Percentiles rank a stretch among this genome's conserved stretches.
Evolutionary conservation across 2,329 filamentous ascomycete species (phyloP).

Genomic region (Fusarium cyanostomum): DNA sequence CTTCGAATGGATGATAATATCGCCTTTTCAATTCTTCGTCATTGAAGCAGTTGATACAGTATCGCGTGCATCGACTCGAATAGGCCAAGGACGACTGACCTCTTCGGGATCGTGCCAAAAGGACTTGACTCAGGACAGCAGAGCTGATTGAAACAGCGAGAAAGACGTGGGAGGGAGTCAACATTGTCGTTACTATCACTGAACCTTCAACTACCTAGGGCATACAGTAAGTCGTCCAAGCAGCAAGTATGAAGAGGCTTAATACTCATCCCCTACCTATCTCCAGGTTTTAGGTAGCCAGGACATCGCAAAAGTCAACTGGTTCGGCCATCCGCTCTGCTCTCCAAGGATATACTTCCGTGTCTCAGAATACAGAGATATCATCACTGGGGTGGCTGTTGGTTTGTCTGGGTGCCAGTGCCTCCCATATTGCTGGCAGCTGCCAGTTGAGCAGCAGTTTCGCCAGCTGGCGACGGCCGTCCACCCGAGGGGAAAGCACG

Average conservation of each 20-base stretch:
- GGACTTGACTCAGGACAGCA: not conserved
- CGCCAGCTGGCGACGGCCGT: conserved; percentile 27
- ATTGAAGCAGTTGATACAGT: not conserved
- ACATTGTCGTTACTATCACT: no score
- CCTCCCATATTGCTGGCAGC: not conserved
- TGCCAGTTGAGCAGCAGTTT: conserved; percentile 12
- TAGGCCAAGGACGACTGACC: not conserved
- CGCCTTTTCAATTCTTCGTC: not conserved
- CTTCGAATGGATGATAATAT: not conserved
- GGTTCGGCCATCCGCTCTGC: not conserved
- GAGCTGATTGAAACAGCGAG: no score
- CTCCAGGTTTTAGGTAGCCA: not conserved
- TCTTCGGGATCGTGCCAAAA: not conserved
- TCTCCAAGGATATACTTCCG: not conserved
- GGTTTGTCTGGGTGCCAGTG: not conserved
- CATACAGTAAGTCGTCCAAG: not conserved
- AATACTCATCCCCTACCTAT: not conserved
- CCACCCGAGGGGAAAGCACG: not conserved
- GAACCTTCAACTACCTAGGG: not conserved
- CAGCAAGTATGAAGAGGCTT: not conserved
- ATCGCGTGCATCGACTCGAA: not conserved
- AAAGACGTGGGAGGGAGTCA: no score
- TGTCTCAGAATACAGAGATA: not conserved
- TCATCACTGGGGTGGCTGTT: not conserved
- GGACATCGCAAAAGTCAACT: not conserved